These are phyloP conservation scores for Penicillium sp. DNA, from an alignment of 2,329 filamentous ascomycete species.

Conservation along the genomic window DNA sequence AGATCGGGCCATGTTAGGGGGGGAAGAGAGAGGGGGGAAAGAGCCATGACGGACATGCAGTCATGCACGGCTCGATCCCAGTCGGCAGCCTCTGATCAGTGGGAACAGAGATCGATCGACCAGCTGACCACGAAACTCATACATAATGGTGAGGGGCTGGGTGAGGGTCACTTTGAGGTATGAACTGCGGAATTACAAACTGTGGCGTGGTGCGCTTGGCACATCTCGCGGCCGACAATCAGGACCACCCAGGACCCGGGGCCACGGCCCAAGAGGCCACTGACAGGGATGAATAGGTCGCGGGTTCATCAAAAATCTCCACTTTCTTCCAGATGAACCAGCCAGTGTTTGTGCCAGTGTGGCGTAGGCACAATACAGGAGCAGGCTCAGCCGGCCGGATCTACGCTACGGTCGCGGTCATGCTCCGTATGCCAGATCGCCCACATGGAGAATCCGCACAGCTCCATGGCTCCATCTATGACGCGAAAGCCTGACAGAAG, in stretches of 20 bases:
- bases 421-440: slow-evolving; percentile 20
- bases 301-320: slow-evolving; percentile 23
- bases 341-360: slow-evolving; percentile 13
- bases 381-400: slow-evolving; percentile 1
- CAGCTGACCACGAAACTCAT: slow-evolving; percentile 7
- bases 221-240: neutral
- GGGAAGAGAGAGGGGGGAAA: neutral
- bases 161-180: neutral
- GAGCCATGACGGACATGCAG: slow-evolving; percentile 2
- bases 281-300: slow-evolving; percentile 23
- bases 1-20: neutral
- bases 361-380: neutral
- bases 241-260: neutral
- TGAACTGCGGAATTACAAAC: slow-evolving; percentile 7
- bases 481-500: slow-evolving; percentile 2
- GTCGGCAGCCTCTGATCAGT: slow-evolving; percentile 23
- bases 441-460: slow-evolving; percentile 16
- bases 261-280: too few relatives aligned
- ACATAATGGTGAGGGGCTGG: slow-evolving; percentile 3
- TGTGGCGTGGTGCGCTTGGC: slow-evolving; percentile 16
- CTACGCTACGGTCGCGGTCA: slow-evolving; percentile 13
- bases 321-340: slow-evolving; percentile 28
- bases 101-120: slow-evolving; percentile 25
- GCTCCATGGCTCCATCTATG: slow-evolving; percentile 12
- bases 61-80: slow-evolving; percentile 19